Percentiles rank a stretch among this genome's conserved stretches.
phyloP scores from a whole-genome alignment of 441 rosid genomes.

The Gossypium schwendimanii region DNA sequence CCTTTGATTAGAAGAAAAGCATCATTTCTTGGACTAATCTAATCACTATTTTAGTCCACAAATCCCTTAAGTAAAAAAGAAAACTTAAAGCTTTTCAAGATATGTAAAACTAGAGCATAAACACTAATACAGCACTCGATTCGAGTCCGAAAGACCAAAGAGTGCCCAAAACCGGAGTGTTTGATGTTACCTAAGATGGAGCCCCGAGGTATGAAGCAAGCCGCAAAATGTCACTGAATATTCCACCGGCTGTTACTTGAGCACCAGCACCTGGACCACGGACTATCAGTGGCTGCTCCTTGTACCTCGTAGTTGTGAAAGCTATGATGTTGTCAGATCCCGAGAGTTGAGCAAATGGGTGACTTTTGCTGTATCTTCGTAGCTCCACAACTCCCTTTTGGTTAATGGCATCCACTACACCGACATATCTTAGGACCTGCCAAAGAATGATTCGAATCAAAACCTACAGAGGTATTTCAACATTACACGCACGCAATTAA shows the following conservation, averaged over 20 bases:
- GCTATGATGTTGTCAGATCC: constrained; percentile 96
- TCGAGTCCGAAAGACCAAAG: neutral
- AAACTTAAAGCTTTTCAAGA: neutral
- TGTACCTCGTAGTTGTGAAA: constrained; percentile 85
- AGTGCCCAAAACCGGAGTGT: neutral
- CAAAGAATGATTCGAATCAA: neutral
- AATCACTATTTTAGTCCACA: neutral
- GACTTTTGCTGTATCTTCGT: constrained; percentile 72
- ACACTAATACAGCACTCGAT: neutral
- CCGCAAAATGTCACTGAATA: constrained; percentile 81
- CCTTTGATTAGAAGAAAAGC: no score
- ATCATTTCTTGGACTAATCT: neutral
- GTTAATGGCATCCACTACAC: constrained; percentile 65
- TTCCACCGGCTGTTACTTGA: constrained; percentile 95
- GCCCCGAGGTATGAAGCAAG: constrained; percentile 95
- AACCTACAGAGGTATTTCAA: neutral
- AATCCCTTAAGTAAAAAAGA: neutral
- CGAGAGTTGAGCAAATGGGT: constrained; percentile 87
- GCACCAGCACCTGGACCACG: constrained; percentile 99
- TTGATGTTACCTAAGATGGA: constrained; percentile 45
- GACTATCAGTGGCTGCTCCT: constrained; percentile 79
- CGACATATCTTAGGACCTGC: constrained; percentile 88
- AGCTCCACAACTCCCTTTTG: constrained; percentile 68
- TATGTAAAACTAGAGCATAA: neutral
- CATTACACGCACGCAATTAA: neutral